phyloP scores from a whole-genome alignment of 164 flowering plant genomes.

The Macadamia integrifolia region DNA sequence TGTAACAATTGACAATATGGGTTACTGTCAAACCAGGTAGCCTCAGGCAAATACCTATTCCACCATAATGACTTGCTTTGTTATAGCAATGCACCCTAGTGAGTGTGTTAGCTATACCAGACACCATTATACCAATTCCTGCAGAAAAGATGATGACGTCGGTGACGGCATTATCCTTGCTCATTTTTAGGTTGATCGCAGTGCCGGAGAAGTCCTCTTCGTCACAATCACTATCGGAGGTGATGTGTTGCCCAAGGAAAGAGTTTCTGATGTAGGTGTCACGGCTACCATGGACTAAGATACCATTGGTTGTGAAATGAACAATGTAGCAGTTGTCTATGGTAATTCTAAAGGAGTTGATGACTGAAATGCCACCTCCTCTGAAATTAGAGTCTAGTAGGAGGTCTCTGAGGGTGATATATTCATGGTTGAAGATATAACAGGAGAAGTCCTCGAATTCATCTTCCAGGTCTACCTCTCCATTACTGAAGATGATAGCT shows the following conservation, averaged over 20 bases:
- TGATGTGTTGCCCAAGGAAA: constrained; percentile 84
- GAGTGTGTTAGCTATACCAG: constrained; percentile 70
- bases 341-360: constrained; percentile 57
- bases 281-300: constrained; percentile 30
- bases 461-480: too few species aligned
- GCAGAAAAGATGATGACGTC: constrained; percentile 47
- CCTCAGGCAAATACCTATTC: constrained; percentile 67
- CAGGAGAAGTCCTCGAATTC: too few species aligned
- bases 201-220: constrained; percentile 68
- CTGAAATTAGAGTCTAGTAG: constrained; percentile 60
- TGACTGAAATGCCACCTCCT: constrained; percentile 64
- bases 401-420: constrained; percentile 59
- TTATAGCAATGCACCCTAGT: constrained; percentile 91
- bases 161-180: constrained; percentile 81
- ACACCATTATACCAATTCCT: constrained; percentile 43
- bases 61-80: constrained; percentile 88
- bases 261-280: constrained; percentile 41
- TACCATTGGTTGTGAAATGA: constrained; percentile 56
- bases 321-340: constrained; percentile 81
- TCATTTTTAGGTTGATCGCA: constrained; percentile 41
- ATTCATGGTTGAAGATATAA: constrained; percentile 28
- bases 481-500: constrained; percentile 27
- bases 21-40: constrained; percentile 68
- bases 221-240: constrained; percentile 58
- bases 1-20: constrained; percentile 64